Percentiles rank a stretch among this genome's conserved stretches.
These are phyloP conservation scores for Lagenaria siceraria DNA, from an alignment of 306 rosid genomes.

Conservation along the genomic window DNA sequence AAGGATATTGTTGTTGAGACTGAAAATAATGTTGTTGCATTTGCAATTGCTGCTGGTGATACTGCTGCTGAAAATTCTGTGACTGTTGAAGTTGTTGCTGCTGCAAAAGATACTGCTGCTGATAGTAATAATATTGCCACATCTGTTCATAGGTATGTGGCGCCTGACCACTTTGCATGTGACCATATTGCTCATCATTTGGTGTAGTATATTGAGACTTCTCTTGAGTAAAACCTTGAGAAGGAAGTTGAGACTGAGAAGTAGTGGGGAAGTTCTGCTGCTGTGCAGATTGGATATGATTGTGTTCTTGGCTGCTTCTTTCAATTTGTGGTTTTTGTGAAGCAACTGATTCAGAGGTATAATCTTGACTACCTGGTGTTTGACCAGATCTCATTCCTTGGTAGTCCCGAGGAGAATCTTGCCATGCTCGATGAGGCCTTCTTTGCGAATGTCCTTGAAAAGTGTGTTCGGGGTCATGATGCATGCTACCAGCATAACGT, in stretches of 20 bases:
- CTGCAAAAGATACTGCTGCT: conserved; percentile 36
- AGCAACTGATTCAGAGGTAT: conserved; percentile 21
- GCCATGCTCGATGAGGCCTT: conserved; percentile 31
- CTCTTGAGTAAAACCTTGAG: conserved; percentile 19
- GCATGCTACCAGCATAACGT: conserved; percentile 28
- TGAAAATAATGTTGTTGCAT: conserved; percentile 37
- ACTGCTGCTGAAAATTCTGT: conserved; percentile 13
- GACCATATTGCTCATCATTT: conserved; percentile 39
- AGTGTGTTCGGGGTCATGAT: conserved; percentile 32
- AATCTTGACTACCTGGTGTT: conserved; percentile 26
- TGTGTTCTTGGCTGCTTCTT: conserved; percentile 41
- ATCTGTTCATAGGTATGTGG: conserved; percentile 36
- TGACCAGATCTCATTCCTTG: conserved; percentile 31
- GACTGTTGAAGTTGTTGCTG: conserved; percentile 25
- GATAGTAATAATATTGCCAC: conserved; percentile 79
- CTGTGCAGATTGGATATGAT: conserved; percentile 37
- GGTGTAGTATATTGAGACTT: conserved; percentile 26
- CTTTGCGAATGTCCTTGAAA: conserved; percentile 27
- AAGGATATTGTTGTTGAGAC: conserved; percentile 30
- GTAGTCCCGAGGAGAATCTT: conserved; percentile 25
- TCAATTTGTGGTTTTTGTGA: conserved; percentile 28
- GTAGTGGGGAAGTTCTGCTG: conserved; percentile 24
- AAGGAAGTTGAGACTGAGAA: conserved; percentile 39
- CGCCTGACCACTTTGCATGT: conserved; percentile 40
- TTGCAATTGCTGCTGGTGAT: conserved; percentile 31